Evolutionary conservation across 2,329 filamentous ascomycete genomes (phyloP), one percentile per base, ranked within the genome.

Genomic region (Drechslera avenae): DNA sequence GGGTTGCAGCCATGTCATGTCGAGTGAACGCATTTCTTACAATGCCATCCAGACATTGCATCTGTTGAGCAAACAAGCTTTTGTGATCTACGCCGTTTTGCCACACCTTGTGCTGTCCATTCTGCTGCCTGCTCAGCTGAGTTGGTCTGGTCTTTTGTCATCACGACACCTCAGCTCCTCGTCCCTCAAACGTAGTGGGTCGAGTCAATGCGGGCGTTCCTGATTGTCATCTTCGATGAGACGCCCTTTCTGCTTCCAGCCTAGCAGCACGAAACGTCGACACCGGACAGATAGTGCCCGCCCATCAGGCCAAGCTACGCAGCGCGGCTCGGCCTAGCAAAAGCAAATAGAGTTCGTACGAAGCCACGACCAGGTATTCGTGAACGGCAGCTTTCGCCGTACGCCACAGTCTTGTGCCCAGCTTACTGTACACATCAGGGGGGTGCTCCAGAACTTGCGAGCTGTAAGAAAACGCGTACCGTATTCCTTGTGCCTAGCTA

Each of bases 101-200:
- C 50, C 52, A 52, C 42, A 35, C 39, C 35, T 43, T 39, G 44
- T 26, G 21, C 28, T 8, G 32, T n/a, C n/a, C n/a, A 31, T 14
- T 17, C 30, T 12, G 35, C 26, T 30, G 28, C 28, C 26, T 40
- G 41, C 35, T 40, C 46, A 41, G 32, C 42, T 28, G 26, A 28
- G 9, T 3, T 28, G 26, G 9, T 28, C 9, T 10, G 2, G 26
- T 12, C 26, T 10, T 43, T 45, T 43, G 46, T 21, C 40, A 41
- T n/a, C 43, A 23, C 17, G 23, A n/a, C 35, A 32, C 23, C 34
- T 40, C 42, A 39, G 39, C 23, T 31, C 32, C 41, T 18, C 42
- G 14, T 23, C 48, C 21, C 51, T 56, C 53, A 60, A 61, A 62
- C 56, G 52, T 51, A 49, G 60, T 63, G 58, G 60, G 56, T 54